Percentiles rank a stretch among this genome's conserved stretches.
Evolutionary conservation across 352 stramenopile genomes (phyloP).

Genomic region (Aphanomyces euteiches): DNA sequence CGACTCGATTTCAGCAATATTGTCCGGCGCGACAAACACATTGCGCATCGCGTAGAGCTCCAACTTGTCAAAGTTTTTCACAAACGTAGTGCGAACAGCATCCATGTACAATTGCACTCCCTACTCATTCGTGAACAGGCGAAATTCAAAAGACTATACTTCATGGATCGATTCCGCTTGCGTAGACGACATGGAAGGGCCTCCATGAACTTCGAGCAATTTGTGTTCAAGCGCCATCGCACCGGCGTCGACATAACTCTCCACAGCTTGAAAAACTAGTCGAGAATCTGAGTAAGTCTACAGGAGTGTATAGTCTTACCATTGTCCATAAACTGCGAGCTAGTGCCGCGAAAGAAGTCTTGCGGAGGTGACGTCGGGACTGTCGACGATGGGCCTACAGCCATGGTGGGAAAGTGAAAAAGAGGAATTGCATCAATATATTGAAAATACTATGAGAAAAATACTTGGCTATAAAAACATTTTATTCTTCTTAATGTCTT

Average conservation of each 20-base stretch:
- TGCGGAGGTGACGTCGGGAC: neutral
- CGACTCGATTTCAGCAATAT: conserved; percentile 36
- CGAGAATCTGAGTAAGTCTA: neutral
- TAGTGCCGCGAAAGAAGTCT: conserved; percentile 25
- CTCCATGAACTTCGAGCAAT: conserved; percentile 17
- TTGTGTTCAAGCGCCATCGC: conserved; percentile 18
- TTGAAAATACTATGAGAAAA: conserved; percentile 4
- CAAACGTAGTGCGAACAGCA: conserved; percentile 54
- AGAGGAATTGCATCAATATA: no score
- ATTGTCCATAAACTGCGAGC: conserved; percentile 21
- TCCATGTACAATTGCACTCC: conserved; percentile 58
- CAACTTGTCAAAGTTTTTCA: conserved; percentile 84
- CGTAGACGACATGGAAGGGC: conserved; percentile 6
- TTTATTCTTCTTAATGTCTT: no score
- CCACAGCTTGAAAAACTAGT: conserved; percentile 28
- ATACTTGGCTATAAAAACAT: neutral
- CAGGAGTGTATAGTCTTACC: neutral
- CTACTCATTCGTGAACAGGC: conserved; percentile 31
- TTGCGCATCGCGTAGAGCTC: conserved; percentile 75
- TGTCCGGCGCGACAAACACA: conserved; percentile 54
- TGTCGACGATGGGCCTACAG: neutral
- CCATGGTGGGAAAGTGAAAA: no score
- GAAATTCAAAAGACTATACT: conserved; percentile 1
- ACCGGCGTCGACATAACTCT: conserved; percentile 23
- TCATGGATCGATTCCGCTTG: conserved; percentile 20